Base-by-base conservation (phyloP, 202 grass and related monocot genomes). In the Setaria viridis region DNA sequence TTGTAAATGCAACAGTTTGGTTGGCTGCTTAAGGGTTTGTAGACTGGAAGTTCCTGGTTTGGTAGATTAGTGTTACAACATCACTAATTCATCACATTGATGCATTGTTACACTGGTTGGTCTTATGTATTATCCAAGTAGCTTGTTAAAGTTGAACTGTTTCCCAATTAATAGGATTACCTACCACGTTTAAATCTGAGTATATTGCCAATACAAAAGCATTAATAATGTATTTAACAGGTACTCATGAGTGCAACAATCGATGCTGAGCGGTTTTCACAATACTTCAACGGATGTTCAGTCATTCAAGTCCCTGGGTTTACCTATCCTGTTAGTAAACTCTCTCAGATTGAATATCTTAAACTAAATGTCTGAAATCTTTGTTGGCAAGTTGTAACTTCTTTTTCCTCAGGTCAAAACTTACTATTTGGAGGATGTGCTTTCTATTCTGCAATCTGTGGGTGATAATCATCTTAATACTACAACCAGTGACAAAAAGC, bases 391-490 rank as follows among this genome's bases (percentile, higher is more conserved):
- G 79, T 85, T 48, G 73, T 64, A 78, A 74, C 57, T 86, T 53
- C 77, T 85, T 82, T 55, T 74, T 19, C 29, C 53, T 65, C 67
- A 99, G 96, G 96, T 99, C 17, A 94, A 95, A 92, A 80, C 76
- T 85, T 99, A 92, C 70, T 99, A 95, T 91, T 91, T 99, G 89
- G 96, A 99, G 82, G 96, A 99, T 71, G 96, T 95, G 30, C 91
- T 99, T 66, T 94, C 90, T 51, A 94, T 95, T 87, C 76, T 99
- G 80, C 90, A 91, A 48, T 89, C 91, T 79, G 71, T 43, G 35
- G 76, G 80, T 72, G 90, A 89, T 78, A 95, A 95, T 73, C 90
- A 92, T 88, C 88, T 99, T 62, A 77, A 86, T 86, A 74, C 77
- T 76, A 39, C 42, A 79, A 51, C 65, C 51, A 72, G 74, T 84